Conservation (phyloP, 176 grass and related monocot species). For the Lolium perenne region DNA sequence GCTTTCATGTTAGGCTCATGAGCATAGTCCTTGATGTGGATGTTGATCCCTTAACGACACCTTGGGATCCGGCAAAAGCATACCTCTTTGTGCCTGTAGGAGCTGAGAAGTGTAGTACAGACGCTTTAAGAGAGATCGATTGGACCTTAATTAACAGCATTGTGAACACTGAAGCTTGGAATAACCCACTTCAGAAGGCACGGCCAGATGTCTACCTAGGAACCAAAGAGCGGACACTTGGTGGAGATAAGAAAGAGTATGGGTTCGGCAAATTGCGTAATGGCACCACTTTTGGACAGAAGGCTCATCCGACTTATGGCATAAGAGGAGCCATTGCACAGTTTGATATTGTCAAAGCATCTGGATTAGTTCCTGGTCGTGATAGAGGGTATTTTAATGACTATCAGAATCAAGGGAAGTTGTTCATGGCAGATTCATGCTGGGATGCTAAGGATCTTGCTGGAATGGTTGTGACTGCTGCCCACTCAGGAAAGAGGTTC, state of each 20-base stretch:
- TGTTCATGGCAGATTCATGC: conserved; percentile 86
- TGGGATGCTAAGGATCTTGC: conserved; percentile 83
- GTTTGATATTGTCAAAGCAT: conserved; percentile 99
- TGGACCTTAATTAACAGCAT: conserved; percentile 84
- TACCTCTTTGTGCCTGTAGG: conserved; percentile 90
- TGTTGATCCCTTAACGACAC: conserved; percentile 95
- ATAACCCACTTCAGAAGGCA: conserved; percentile 91
- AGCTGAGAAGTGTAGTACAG: conserved; percentile 54
- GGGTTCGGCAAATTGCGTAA: conserved; percentile 92
- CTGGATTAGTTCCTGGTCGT: conserved; percentile 85
- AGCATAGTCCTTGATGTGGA: conserved; percentile 97
- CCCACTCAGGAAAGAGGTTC: conserved; percentile 97
- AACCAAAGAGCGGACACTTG: conserved; percentile 94
- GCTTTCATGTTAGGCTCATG: conserved; percentile 99
- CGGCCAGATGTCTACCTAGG: conserved; percentile 96
- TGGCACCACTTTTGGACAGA: conserved; percentile 79
- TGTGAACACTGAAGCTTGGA: conserved; percentile 93
- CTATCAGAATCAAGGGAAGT: conserved; percentile 60
- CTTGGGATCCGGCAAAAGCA: conserved; percentile 95
- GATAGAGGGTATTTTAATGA: conserved; percentile 53
- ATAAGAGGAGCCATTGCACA: conserved; percentile 94
- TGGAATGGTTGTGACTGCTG: conserved; percentile 95
- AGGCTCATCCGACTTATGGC: conserved; percentile 95
- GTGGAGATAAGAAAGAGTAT: conserved; percentile 98
- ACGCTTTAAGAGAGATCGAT: conserved; percentile 78